A percentile compares a stretch with the other conserved stretches of the same genome.
These are phyloP conservation scores for Peltaster fructicola DNA, from an alignment of 2,329 filamentous ascomycete species.

Conservation along the genomic window DNA sequence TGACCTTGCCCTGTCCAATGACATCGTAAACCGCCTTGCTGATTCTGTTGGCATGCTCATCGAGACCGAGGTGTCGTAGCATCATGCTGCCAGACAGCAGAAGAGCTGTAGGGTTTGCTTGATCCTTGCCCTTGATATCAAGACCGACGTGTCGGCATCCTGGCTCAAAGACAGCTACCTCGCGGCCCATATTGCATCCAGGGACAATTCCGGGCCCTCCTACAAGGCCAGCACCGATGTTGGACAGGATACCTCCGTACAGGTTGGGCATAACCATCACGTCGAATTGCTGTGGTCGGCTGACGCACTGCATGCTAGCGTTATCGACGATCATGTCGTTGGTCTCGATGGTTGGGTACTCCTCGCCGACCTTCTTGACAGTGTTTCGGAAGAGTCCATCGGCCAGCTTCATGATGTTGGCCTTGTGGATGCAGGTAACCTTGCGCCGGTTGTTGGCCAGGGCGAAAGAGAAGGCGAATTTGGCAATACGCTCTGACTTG, in stretches of 20 bases:
- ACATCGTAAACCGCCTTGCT: constrained; percentile 69
- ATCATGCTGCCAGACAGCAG: constrained; percentile 94
- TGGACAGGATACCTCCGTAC: constrained; percentile 96
- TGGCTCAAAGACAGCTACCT: constrained; percentile 96
- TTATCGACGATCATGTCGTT: constrained; percentile 99
- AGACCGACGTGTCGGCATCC: constrained; percentile 98
- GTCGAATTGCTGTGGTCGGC: constrained; percentile 91
- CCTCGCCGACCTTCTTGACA: constrained; percentile 81
- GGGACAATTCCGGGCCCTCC: constrained; percentile 94
- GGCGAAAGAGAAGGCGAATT: constrained; percentile 95
- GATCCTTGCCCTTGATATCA: constrained; percentile 98
- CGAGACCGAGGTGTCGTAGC: constrained; percentile 86
- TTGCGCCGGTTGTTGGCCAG: constrained; percentile 98
- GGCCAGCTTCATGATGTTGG: constrained; percentile 99
- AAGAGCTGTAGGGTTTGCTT: constrained; percentile 94
- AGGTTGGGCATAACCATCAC: constrained; percentile 99
- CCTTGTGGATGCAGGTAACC: constrained; percentile 99
- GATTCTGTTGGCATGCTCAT: constrained; percentile 97
- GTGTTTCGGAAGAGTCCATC: constrained; percentile 98
- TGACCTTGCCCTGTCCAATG: constrained; percentile 74
- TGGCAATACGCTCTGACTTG: constrained; percentile 98
- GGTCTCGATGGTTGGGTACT: constrained; percentile 87
- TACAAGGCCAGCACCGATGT: constrained; percentile 93
- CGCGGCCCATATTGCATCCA: constrained; percentile 98
- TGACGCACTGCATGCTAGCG: constrained; percentile 97